Percentiles rank a stretch among this genome's conserved stretches.
Conservation (phyloP, 768 basidiomycete species). For the Suillus subalutaceus region DNA sequence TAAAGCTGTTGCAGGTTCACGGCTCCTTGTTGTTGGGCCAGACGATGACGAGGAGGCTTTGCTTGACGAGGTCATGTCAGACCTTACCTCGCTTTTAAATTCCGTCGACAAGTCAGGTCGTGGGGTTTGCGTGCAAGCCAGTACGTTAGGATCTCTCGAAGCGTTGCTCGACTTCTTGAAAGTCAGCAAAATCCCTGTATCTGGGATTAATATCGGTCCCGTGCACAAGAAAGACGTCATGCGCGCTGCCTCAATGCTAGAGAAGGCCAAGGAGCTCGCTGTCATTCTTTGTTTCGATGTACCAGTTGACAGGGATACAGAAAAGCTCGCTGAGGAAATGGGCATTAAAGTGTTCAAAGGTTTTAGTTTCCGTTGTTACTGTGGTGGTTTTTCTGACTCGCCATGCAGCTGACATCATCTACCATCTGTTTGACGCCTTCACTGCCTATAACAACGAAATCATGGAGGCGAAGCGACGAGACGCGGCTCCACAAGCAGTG, state of each 20-base stretch:
- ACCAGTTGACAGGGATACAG: constrained; percentile 89
- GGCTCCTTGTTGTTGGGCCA: constrained; percentile 87
- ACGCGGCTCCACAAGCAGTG: constrained; percentile 92
- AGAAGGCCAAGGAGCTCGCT: constrained; percentile 93
- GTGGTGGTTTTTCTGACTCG: neutral
- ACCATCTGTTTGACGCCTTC: constrained; percentile 96
- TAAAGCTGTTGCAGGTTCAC: constrained; percentile 97
- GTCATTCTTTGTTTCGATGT: constrained; percentile 98
- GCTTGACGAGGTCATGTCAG: constrained; percentile 95
- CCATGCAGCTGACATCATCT: constrained; percentile 90
- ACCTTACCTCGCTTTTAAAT: constrained; percentile 83
- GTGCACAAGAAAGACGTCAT: constrained; percentile 96
- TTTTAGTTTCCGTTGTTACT: constrained; percentile 31
- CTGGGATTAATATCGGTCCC: constrained; percentile 96
- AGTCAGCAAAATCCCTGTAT: constrained; percentile 94
- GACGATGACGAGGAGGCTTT: constrained; percentile 97
- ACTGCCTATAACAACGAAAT: constrained; percentile 93
- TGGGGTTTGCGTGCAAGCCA: constrained; percentile 97
- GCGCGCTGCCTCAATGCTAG: constrained; percentile 91
- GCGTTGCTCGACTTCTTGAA: constrained; percentile 96
- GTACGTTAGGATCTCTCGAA: constrained; percentile 95
- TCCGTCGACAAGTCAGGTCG: constrained; percentile 95
- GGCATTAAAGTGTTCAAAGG: constrained; percentile 95
- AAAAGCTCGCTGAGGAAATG: constrained; percentile 89
- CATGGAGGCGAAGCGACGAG: constrained; percentile 85